phyloP scores from a whole-genome alignment of 1,284 basidiomycete genomes.

The Ceratorhiza oryzae-sativae region DNA sequence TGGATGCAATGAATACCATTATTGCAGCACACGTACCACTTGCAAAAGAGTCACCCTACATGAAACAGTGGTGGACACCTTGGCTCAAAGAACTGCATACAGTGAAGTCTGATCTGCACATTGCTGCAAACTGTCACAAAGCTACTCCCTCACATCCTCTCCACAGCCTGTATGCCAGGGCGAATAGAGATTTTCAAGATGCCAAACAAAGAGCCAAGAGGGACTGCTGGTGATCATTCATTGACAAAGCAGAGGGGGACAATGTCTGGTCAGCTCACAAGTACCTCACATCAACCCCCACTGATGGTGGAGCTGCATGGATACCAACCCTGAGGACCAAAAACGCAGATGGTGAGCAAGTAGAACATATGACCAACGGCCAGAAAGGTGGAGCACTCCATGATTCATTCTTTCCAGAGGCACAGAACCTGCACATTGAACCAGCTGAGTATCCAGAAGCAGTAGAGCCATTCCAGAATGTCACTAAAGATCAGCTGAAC shows the following conservation, averaged over 20 bases:
- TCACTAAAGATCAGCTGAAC: slow-evolving; percentile 22
- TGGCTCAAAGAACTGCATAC: slow-evolving; percentile 35
- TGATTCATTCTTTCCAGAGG: slow-evolving; percentile 40
- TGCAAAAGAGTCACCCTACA: neutral
- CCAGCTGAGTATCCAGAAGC: neutral
- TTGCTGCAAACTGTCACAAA: neutral
- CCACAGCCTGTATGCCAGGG: neutral
- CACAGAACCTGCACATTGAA: neutral
- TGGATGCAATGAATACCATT: neutral
- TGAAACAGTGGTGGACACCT: slow-evolving; percentile 34
- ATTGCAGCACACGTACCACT: slow-evolving; percentile 22
- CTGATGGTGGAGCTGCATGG: neutral
- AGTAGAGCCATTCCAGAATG: neutral
- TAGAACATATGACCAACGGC: neutral
- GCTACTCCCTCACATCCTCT: neutral
- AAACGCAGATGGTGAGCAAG: neutral
- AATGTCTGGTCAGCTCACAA: slow-evolving; percentile 38
- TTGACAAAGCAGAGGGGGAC: slow-evolving; percentile 37
- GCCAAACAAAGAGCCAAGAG: slow-evolving; percentile 9
- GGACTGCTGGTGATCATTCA: slow-evolving; percentile 35
- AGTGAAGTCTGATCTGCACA: slow-evolving; percentile 10
- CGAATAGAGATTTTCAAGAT: neutral
- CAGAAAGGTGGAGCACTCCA: slow-evolving; percentile 33
- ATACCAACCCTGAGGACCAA: slow-evolving; percentile 31
- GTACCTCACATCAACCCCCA: slow-evolving; percentile 9